Conservation (phyloP, 805 yeast genomes). For the Zygoascus bituminiphila region DNA sequence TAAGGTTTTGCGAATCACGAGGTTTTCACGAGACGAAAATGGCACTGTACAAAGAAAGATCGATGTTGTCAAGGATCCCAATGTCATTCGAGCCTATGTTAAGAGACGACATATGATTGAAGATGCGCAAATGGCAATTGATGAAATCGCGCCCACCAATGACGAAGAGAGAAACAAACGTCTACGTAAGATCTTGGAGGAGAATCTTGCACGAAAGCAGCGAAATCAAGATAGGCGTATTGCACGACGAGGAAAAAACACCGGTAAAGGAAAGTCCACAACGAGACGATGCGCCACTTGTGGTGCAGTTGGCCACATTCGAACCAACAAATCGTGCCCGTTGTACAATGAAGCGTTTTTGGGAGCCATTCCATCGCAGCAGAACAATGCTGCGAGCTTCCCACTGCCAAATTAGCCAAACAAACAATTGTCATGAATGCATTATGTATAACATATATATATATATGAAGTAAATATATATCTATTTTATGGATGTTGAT, state of each 20-base stretch:
- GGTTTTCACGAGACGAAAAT: constrained; percentile 75
- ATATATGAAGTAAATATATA: neutral
- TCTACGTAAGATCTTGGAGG: constrained; percentile 66
- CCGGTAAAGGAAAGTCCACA: constrained; percentile 62
- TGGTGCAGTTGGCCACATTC: constrained; percentile 91
- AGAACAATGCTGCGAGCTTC: neutral
- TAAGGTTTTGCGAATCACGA: constrained; percentile 54
- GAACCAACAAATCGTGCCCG: constrained; percentile 89
- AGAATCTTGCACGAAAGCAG: constrained; percentile 73
- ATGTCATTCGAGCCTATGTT: constrained; percentile 78
- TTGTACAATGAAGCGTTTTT: constrained; percentile 50
- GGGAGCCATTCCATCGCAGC: constrained; percentile 17
- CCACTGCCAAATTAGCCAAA: neutral
- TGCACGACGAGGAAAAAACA: constrained; percentile 60
- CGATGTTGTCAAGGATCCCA: constrained; percentile 74
- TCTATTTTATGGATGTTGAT: constrained; percentile 3
- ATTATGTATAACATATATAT: neutral
- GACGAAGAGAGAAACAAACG: constrained; percentile 78
- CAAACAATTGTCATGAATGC: neutral
- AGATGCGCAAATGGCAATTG: constrained; percentile 57
- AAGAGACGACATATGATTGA: constrained; percentile 60
- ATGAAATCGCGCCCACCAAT: constrained; percentile 65
- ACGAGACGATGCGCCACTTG: constrained; percentile 88
- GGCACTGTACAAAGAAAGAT: constrained; percentile 77
- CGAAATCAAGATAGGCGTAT: constrained; percentile 62